Base-by-base conservation (phyloP, 2,329 filamentous ascomycete species). In the Apiospora hydei region DNA sequence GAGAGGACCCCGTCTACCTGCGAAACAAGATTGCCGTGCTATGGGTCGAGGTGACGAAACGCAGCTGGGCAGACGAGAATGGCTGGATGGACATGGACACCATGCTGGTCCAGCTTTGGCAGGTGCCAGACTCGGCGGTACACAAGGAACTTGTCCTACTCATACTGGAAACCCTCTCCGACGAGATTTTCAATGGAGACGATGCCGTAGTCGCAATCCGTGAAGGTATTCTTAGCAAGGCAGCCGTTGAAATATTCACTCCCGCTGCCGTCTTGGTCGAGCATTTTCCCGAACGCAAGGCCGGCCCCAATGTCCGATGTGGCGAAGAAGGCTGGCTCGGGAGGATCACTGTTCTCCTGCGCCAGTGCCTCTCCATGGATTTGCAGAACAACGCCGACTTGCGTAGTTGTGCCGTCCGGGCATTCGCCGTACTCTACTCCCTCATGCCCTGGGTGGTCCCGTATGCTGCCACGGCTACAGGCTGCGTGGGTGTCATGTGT, bases 41-140 rank as follows among this genome's bases (percentile, higher is more conserved):
- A 74, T 99, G 96, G 96, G 94, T 95, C 10, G 96, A 98, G 82
- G 87, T 98, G 70, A 95, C 95, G 53, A 98, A 98, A 85, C 90
- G 96, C 77, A 93, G 91, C 80, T 99, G 96, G 96, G 94, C 89
- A n/a, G 93, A 96, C 46, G 68, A 69, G 47, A 49, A 51, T 57
- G 69, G 57, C 74, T 99, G 97, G 96, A 91, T 93, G 85, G 91
- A 97, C 79, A 98, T 99, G 96, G 97, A 99, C 81, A 85, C 91
- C 74, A 88, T 93, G 79, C 88, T 99, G 71, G 89, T 95, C 64
- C 89, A 91, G 77, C 87, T 98, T 26, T 99, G 96, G 96, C 92
- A 95, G 81, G 82, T 88, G 21, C 86, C 87, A 24, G 88, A 90
- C 75, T 88, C 88, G 38, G 83, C 87, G 44, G 88, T 88, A 10